Base-by-base conservation (phyloP, 2,329 filamentous ascomycete species). In the Fusarium coffeatum region DNA sequence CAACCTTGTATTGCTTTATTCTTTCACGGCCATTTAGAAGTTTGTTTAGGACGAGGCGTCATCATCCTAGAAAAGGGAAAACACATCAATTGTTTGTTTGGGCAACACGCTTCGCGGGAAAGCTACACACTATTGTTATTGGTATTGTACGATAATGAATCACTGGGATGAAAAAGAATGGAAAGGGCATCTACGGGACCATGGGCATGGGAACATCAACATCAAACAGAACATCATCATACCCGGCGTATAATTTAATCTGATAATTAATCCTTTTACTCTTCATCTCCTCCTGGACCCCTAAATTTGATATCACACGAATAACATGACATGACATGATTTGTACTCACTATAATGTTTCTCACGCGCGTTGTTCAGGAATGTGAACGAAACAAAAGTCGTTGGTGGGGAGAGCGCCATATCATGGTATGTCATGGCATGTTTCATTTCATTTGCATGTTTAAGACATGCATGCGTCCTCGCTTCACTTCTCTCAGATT, bases 201-300 rank as follows among this genome's bases (percentile, higher is more conserved):
- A 64, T 22, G 28, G 64, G 50, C 55, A 68, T 30, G 62, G 67
- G 34, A 42, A 62, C 32, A 43, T 45, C 34, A 42, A 41, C 34
- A 25, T 53, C 30, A 42, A 37, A 46, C 57, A 50, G 59, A 50
- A 45, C 47, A 50, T 48, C 54, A 70, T 71, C 58, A 71, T 65
- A 68, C 55, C 51, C 42, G 64, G 68, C 51, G 68, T 62, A 68
- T 54, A 67, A 69, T 55, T 48, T 69, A 69, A 71, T 69, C 25
- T 66, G 55, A 27, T 55, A 58, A 67, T 53, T 48, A 42, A 15
- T 51, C 23, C 20, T 27, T 18, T 30, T 45, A 22, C 40, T 32
- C 28, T 9, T 42, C 27, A 10, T 40, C 13, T 37, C 53, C 25
- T 23, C 43, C 16, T n/a, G 20, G 46, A 22, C 63, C 48, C 43